Evolutionary conservation across 129 eudicot genomes (phyloP).

Genomic region (Lonicera japonica): DNA sequence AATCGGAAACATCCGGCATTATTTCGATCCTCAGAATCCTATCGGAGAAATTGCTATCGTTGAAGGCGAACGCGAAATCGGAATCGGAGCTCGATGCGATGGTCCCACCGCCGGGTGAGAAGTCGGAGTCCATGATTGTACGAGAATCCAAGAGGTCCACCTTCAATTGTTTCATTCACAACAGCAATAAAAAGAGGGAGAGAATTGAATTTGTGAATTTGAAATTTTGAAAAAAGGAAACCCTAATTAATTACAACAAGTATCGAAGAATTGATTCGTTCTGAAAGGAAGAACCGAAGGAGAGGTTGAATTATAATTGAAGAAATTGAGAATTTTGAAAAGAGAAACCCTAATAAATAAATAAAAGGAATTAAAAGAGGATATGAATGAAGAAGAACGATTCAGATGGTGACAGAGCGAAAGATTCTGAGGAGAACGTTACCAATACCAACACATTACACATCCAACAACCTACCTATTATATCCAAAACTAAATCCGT

Average conservation of each 20-base stretch:
- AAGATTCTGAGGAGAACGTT: no score
- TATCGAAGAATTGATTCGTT: no score
- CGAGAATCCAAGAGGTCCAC: slow-evolving; percentile 12
- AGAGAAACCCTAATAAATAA: no score
- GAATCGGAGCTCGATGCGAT: slow-evolving; percentile 3
- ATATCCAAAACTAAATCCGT: no score
- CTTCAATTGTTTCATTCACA: slow-evolving; percentile 15
- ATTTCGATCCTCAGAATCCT: slow-evolving; percentile 58
- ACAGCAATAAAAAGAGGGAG: background rate
- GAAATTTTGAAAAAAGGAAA: slow-evolving; percentile 1
- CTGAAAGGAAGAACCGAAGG: no score
- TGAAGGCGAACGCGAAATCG: slow-evolving; percentile 74
- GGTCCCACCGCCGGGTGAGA: slow-evolving; percentile 9
- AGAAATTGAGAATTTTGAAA: no score
- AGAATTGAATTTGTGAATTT: background rate
- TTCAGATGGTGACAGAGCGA: no score
- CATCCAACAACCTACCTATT: no score
- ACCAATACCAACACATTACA: no score
- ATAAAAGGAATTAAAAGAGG: no score
- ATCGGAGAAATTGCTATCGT: slow-evolving; percentile 80
- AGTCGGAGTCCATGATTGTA: slow-evolving; percentile 23
- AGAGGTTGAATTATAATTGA: no score
- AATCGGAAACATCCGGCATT: slow-evolving; percentile 27
- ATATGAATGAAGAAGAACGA: no score
- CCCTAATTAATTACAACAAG: background rate